Evolutionary conservation across 768 basidiomycete genomes (phyloP).

Genomic region (Mycena sanguinolenta): DNA sequence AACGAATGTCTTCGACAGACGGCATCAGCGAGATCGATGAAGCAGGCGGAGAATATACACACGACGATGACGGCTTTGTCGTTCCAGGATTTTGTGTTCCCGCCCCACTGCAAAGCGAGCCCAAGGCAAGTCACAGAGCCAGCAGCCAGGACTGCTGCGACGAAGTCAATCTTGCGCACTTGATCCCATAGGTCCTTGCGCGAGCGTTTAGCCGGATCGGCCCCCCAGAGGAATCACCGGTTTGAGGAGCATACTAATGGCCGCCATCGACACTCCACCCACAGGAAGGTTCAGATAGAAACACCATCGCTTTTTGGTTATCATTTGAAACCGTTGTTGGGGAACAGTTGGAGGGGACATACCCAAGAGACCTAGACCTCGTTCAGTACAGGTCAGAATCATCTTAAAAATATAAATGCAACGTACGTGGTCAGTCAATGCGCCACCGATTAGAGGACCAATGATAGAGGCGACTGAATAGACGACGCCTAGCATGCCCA

Average conservation of each 20-base stretch:
- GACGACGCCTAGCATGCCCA: conserved; percentile 45
- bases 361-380: conserved; percentile 5
- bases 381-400: background rate
- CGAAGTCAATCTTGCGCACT: conserved; percentile 48
- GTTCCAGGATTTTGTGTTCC: conserved; percentile 58
- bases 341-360: background rate
- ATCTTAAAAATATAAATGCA: background rate
- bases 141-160: conserved; percentile 52
- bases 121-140: conserved; percentile 51
- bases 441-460: conserved; percentile 46
- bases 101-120: conserved; percentile 61
- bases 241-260: conserved; percentile 29
- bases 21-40: background rate
- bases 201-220: conserved; percentile 28
- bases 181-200: conserved; percentile 30
- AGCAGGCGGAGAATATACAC: background rate
- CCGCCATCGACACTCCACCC: conserved; percentile 33
- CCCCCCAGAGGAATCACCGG: conserved; percentile 31
- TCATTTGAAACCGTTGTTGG: background rate
- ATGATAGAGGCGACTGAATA: conserved; percentile 31
- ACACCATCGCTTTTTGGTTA: conserved; percentile 11
- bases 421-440: conserved; percentile 41
- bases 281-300: conserved; percentile 38
- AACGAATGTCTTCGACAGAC: conserved; percentile 20
- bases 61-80: conserved; percentile 36